phyloP scores from a whole-genome alignment of 2,329 filamentous ascomycete species.

The Hymenoscyphus linearis region DNA sequence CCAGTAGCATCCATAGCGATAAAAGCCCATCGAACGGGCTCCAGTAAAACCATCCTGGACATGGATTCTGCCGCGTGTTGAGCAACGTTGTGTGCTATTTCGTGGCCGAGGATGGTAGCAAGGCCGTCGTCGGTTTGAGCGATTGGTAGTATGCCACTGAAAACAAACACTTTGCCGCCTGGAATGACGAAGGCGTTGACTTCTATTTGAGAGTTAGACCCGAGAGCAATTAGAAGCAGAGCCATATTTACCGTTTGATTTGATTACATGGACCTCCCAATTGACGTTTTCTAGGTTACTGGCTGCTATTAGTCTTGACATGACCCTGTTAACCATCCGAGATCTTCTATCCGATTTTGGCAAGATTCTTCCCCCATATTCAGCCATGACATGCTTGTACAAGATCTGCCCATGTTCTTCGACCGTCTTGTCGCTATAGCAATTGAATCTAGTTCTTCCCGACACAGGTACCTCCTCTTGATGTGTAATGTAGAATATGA shows the following conservation, averaged over 20 bases:
- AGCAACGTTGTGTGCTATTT: conserved; percentile 72
- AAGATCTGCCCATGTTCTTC: conserved; percentile 46
- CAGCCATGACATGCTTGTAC: conserved; percentile 51
- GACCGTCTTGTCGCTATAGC: conserved; percentile 52
- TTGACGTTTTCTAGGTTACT: conserved; percentile 52
- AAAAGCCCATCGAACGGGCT: conserved; percentile 34
- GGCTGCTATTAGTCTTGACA: conserved; percentile 61
- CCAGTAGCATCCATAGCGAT: conserved; percentile 30
- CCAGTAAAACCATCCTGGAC: conserved; percentile 36
- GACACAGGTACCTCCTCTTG: conserved; percentile 69
- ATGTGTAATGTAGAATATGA: conserved; percentile 59
- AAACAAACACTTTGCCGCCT: conserved; percentile 75
- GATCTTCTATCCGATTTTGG: conserved; percentile 53
- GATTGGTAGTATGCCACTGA: conserved; percentile 65
- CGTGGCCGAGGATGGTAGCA: conserved; percentile 71
- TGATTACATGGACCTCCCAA: conserved; percentile 73
- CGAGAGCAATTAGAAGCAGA: neutral
- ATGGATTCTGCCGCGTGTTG: conserved; percentile 62
- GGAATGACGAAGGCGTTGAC: conserved; percentile 75
- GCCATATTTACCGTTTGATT: conserved; percentile 47
- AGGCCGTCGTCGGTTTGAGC: conserved; percentile 63
- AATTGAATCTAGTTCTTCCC: conserved; percentile 69
- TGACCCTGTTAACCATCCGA: conserved; percentile 55
- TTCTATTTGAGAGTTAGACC: conserved; percentile 15
- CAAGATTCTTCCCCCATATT: conserved; percentile 49